These are phyloP conservation scores for Candida ulmi DNA, from an alignment of 805 yeast genomes.

Conservation along the genomic window DNA sequence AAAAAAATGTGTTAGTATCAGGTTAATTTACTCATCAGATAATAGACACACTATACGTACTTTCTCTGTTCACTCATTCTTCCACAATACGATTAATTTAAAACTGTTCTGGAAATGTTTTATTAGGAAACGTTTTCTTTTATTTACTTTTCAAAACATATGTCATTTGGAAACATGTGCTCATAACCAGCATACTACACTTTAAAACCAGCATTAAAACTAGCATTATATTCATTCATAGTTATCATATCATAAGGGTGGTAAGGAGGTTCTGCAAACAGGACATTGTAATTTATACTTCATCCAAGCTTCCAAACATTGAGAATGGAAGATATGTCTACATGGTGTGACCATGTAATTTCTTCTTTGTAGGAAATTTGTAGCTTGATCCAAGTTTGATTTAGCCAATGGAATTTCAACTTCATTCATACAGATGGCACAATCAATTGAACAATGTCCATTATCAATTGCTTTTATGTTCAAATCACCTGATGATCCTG, in stretches of 20 bases:
- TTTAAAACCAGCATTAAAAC: too few species aligned
- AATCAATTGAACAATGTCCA: conserved; percentile 53
- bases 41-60: too few species aligned
- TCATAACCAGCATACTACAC: too few species aligned
- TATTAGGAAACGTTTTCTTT: too few species aligned
- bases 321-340: conserved; percentile 81
- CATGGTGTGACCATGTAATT: conserved; percentile 87
- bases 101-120: too few species aligned
- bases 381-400: conserved; percentile 19
- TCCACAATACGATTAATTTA: too few species aligned
- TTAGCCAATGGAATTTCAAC: conserved; percentile 51
- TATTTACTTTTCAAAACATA: too few species aligned
- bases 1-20: background rate
- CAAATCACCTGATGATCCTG: conserved; percentile 14
- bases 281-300: conserved; percentile 89
- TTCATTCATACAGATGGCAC: conserved; percentile 86
- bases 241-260: conserved; percentile 58
- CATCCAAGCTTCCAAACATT: conserved; percentile 94
- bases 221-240: too few species aligned
- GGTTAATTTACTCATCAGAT: too few species aligned
- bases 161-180: too few species aligned
- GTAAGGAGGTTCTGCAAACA: conserved; percentile 79
- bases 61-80: background rate
- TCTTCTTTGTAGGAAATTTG: conserved; percentile 25
- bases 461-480: conserved; percentile 27